Evolutionary conservation across 1,284 basidiomycete genomes (phyloP).

Genomic region (Golubevia pallescens): DNA sequence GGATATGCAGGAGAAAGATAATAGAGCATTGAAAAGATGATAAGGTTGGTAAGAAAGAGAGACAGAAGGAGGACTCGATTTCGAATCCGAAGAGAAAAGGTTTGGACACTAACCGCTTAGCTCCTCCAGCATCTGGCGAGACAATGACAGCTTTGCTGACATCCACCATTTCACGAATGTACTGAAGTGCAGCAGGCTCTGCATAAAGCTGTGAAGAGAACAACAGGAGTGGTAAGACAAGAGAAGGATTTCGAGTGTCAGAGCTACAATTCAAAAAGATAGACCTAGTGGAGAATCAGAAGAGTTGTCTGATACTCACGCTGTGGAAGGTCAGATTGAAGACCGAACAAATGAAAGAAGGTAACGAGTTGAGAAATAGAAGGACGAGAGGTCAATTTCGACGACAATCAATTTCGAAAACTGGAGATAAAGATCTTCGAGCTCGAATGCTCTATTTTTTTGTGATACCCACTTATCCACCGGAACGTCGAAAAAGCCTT

Average conservation of each 20-base stretch:
- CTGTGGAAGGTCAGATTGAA: background rate
- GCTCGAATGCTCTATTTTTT: background rate
- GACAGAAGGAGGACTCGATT: too few species aligned
- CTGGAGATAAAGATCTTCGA: background rate
- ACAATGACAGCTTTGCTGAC: constrained; percentile 91
- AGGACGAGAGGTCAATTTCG: too few species aligned
- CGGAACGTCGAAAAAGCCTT: constrained; percentile 99
- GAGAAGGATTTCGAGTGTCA: background rate
- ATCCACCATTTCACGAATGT: constrained; percentile 90
- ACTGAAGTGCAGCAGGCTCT: constrained; percentile 93
- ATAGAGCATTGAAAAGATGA: too few species aligned
- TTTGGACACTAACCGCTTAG: too few species aligned
- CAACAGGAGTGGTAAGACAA: background rate
- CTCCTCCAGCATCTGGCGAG: constrained; percentile 97
- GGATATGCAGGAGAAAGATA: background rate
- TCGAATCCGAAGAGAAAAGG: too few species aligned
- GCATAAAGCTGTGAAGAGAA: constrained; percentile 78
- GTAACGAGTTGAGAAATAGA: too few species aligned
- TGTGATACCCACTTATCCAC: constrained; percentile 71
- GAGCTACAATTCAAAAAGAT: background rate
- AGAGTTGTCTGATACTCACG: background rate
- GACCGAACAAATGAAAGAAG: too few species aligned
- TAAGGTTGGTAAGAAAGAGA: too few species aligned
- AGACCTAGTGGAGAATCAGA: too few species aligned
- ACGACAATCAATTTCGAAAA: background rate